Conservation (phyloP, 129 eudicot genomes). For the carrot (Daucus carota) region DH1_v3.0 NC_030383.2:3413501-3414000, state of each 20-base stretch:
- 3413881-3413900: conserved; percentile 46
- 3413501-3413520: background rate
- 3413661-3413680: conserved; percentile 52
- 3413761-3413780: background rate
- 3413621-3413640: conserved; percentile 53
- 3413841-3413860: conserved; percentile 39
- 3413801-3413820: conserved; percentile 38
- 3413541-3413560: conserved; percentile 46
- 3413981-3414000: conserved; percentile 81
- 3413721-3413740: conserved; percentile 55
- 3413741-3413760: conserved; percentile 39
- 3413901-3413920: conserved; percentile 39
- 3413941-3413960: conserved; percentile 68
- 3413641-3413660: conserved; percentile 77
- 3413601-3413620: conserved; percentile 77
- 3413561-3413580: conserved; percentile 54
- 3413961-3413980: conserved; percentile 60
- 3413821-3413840: conserved; percentile 54
- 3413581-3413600: conserved; percentile 66
- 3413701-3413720: conserved; percentile 78
- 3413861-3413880: conserved; percentile 47
- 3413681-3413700: conserved; percentile 53
- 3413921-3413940: conserved; percentile 51
- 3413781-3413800: conserved; percentile 10
- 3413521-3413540: conserved; percentile 11